Base-by-base conservation (phyloP, 2,329 filamentous ascomycete genomes). In the Colletotrichum eremochloae region DNA sequence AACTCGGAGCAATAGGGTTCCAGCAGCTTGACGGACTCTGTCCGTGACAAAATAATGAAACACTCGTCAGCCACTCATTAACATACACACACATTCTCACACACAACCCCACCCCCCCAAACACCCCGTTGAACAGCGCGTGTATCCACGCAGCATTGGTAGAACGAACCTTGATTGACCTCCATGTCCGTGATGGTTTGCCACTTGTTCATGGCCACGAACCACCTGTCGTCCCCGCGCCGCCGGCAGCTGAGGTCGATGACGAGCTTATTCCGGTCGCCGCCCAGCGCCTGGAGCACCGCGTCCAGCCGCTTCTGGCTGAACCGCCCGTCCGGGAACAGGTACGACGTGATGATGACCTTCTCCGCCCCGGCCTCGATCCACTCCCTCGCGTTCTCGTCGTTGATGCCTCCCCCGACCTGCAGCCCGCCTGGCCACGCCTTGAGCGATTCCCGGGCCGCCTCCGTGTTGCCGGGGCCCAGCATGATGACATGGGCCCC, bases 171-270 rank as follows among this genome's bases (percentile, higher is more conserved):
- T 87, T 93, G 86, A 75, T 92, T 96, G 75, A 99, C 91, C 80
- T 98, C 94, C 91, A 97, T 97, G 78, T 98, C 94, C 1, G 96
- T 98, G 68, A 98, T 92, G 1, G 94, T 97, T 86, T 98, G 96
- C 96, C 96, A 99, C 82, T 97, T 97, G 82, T 99, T 94, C 92
- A 97, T 99, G 67, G 96, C 96, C n/a, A 99, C 96, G 78, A 93
- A 95, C 96, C 96, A 99, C 50, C 86, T 92, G 68, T 92, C 86
- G 4, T 86, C 84, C 48, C 88, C 93, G 72, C 91, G 92, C 71
- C 91, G 88, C 63, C 96, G 91, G 80, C 96, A 99, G 82, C 95
- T 97, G 33, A 99, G 88, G 80, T 99, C 96, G 80, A 99, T 95
- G 76, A 99, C 96, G 61, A 99, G 90, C 82, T 94, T 96, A 61